phyloP scores from a whole-genome alignment of 169 alveolate genomes.

The Plasmodium blacklocki region DNA sequence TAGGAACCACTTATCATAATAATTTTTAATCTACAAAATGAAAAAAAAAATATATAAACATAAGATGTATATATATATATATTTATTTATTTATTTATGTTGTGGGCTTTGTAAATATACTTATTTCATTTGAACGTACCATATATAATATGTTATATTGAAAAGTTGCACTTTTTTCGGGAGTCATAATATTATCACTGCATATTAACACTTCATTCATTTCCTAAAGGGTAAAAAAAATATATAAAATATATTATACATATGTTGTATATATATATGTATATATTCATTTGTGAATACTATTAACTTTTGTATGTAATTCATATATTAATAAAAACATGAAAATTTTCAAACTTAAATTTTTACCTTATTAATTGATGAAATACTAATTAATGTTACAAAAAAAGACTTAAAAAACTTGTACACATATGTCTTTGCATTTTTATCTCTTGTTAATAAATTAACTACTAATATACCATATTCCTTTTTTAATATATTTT shows the following conservation, averaged over 20 bases:
- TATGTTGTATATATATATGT: neutral
- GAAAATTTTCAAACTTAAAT: neutral
- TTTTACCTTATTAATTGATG: constrained; percentile 54
- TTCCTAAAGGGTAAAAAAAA: constrained; percentile 28
- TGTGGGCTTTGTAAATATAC: neutral
- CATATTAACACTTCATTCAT: constrained; percentile 69
- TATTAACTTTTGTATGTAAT: neutral
- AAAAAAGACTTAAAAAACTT: constrained; percentile 28
- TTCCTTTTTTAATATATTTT: constrained; percentile 31
- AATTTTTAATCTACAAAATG: constrained; percentile 11
- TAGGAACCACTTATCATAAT: constrained; percentile 51
- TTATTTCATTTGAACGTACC: constrained; percentile 4
- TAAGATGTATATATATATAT: neutral
- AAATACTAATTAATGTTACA: constrained; percentile 31
- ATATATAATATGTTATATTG: constrained; percentile 1
- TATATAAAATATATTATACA: too few species aligned
- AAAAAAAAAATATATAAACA: constrained; percentile 1
- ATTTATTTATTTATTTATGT: neutral
- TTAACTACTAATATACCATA: constrained; percentile 56
- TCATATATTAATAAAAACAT: neutral
- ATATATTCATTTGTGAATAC: neutral
- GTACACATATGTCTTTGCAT: constrained; percentile 35
- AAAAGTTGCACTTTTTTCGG: constrained; percentile 21
- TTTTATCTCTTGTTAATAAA: constrained; percentile 54
- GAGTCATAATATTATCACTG: constrained; percentile 8